Base-by-base conservation (phyloP, 2,329 filamentous ascomycete genomes). In the Lasiodiplodia hormozganensis region DNA sequence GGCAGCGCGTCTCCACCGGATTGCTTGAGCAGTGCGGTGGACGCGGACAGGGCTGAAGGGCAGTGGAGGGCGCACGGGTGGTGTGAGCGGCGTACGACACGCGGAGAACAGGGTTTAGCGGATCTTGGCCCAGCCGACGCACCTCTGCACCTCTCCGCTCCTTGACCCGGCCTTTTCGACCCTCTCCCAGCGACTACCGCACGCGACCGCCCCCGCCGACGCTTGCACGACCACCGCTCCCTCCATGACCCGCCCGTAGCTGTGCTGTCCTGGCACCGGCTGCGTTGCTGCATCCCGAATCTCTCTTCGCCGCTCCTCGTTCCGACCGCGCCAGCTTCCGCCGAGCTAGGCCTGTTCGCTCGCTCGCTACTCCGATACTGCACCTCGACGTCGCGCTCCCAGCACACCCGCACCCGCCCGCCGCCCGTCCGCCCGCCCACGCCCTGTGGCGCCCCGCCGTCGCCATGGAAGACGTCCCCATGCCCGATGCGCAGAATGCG, bases 61-160 rank as follows among this genome's bases (percentile, higher is more conserved):
- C 31, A n/a, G 53, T 31, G 31, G 31, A 36, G 31, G 21, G 40
- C 57, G 40, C 28, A 21, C 31, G 38, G 54, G 65, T 67, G 65
- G 65, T 56, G 65, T 67, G 65, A 67, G 65, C 53, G 53, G 54
- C 53, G 65, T 58, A 67, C 65, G 52, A 67, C 54, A 40, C 62
- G 49, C 56, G 40, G 31, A 66, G 52, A 58, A 58, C 54, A 60
- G 56, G 66, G 66, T 51, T 68, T 68, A 68, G 66, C 66, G 66
- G 66, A 36, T 54, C 57, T 56, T 52, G 34, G 66, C 56, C 66
- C 38, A 68, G 62, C 62, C 62, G 51, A 65, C 43, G 66, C 66
- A 68, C 56, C 66, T 62, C 66, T 57, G 51, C 67, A 65, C 28
- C 57, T 56, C 67, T 68, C 67, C 67, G 67, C 67, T 68, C 67